phyloP scores from a whole-genome alignment of 306 rosid genomes.

The Oxytropis ochrocephala region DNA sequence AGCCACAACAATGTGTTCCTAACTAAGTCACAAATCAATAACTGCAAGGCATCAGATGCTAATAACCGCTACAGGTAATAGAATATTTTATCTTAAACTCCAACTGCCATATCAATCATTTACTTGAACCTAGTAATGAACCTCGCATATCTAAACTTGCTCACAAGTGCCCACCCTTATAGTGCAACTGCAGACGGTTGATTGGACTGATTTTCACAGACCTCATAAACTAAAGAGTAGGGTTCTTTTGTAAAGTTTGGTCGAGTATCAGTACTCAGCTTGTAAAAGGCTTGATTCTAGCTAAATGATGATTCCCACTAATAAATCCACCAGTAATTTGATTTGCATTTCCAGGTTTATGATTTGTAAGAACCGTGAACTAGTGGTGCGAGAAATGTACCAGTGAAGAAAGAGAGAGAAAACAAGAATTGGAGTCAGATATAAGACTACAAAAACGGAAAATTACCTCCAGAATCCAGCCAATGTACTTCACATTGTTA shows the following conservation, averaged over 20 bases:
- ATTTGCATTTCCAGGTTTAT: not conserved
- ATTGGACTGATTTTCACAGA: not conserved
- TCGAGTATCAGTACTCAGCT: not conserved
- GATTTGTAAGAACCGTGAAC: not conserved
- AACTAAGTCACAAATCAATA: not conserved
- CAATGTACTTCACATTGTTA: conserved; percentile 98
- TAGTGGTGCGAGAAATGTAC: not conserved
- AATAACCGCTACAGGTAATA: not conserved
- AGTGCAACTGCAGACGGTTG: not conserved
- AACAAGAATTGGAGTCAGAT: not conserved
- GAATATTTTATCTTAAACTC: conserved; percentile 1
- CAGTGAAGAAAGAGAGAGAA: not conserved
- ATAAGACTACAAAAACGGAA: conserved; percentile 9
- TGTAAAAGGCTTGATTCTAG: not conserved
- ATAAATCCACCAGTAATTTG: not conserved
- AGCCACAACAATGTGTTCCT: not conserved
- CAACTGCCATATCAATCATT: not conserved
- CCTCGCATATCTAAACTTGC: not conserved
- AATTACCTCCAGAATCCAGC: conserved; percentile 97
- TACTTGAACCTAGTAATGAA: not conserved
- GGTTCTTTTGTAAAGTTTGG: not conserved
- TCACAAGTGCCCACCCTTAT: not conserved
- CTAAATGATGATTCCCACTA: not conserved
- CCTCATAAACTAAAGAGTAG: not conserved
- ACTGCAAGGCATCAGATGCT: not conserved